These are phyloP conservation scores for Cryphonectria radicalis DNA, from an alignment of 2,329 filamentous ascomycete species.

Conservation along the genomic window DNA sequence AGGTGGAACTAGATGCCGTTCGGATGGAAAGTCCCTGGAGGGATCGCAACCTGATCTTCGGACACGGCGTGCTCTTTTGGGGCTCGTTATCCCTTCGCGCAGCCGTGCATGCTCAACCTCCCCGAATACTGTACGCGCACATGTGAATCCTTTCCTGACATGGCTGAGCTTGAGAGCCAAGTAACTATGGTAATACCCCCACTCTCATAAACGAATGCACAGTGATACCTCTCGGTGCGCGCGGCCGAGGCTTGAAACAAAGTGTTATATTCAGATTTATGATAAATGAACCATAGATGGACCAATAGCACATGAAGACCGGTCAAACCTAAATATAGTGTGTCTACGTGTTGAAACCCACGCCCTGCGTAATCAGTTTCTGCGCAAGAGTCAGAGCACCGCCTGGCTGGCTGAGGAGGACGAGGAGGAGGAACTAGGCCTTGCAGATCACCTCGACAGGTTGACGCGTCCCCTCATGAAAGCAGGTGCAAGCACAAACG, in stretches of 20 bases:
- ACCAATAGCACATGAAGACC: neutral
- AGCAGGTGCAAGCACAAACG: neutral
- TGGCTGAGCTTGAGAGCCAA: neutral
- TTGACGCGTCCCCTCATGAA: neutral
- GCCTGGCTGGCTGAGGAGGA: neutral
- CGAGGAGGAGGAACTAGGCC: neutral
- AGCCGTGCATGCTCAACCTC: neutral
- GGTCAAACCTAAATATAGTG: neutral
- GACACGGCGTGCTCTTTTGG: neutral
- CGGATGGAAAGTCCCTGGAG: neutral
- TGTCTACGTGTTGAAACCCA: neutral
- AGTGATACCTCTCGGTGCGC: too few species aligned
- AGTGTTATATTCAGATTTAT: neutral
- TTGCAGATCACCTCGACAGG: neutral
- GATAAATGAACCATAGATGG: neutral
- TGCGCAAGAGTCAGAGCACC: neutral
- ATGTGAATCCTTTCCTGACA: neutral
- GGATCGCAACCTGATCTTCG: neutral
- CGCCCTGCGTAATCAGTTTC: neutral
- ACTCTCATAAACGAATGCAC: neutral
- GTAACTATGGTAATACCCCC: neutral
- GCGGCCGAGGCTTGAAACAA: neutral
- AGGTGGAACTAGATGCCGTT: slow-evolving; percentile 2
- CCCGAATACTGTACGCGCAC: neutral
- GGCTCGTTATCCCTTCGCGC: neutral